phyloP scores from a whole-genome alignment of 176 grass and related monocot genomes.

The Hyparrhenia diplandra region DNA sequence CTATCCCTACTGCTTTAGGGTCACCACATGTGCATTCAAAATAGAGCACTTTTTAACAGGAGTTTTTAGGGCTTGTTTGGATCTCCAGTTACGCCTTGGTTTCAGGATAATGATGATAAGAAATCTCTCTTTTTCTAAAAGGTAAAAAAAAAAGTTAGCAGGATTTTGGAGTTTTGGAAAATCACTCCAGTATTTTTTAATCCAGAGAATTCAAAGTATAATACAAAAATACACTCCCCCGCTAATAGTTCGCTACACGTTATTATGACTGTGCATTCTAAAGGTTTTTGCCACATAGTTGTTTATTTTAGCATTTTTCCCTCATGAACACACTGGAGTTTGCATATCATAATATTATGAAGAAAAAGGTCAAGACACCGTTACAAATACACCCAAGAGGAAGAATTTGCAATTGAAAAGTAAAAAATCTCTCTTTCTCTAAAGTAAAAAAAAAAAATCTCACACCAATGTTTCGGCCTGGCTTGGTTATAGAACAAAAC shows the following conservation, averaged over 20 bases:
- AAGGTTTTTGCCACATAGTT: no score
- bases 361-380: neutral
- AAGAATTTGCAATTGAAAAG: no score
- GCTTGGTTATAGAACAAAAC: neutral
- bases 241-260: no score
- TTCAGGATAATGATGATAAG: neutral
- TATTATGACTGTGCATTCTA: no score
- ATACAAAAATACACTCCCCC: no score
- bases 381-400: neutral
- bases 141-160: no score
- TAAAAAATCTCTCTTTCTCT: no score
- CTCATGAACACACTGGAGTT: neutral
- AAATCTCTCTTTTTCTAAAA: neutral
- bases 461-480: neutral
- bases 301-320: no score
- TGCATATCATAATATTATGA: neutral
- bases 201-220: no score
- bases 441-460: no score
- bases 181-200: no score
- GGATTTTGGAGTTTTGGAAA: no score
- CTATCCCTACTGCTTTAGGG: neutral
- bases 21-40: conserved; percentile 9
- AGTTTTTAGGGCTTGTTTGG: neutral
- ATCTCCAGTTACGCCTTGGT: neutral
- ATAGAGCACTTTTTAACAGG: neutral